A percentile compares a stretch with the other conserved stretches of the same genome.
These are phyloP conservation scores for Rhodomyrtus tomentosa DNA, from an alignment of 345 rosid genomes.

Conservation along the genomic window DNA sequence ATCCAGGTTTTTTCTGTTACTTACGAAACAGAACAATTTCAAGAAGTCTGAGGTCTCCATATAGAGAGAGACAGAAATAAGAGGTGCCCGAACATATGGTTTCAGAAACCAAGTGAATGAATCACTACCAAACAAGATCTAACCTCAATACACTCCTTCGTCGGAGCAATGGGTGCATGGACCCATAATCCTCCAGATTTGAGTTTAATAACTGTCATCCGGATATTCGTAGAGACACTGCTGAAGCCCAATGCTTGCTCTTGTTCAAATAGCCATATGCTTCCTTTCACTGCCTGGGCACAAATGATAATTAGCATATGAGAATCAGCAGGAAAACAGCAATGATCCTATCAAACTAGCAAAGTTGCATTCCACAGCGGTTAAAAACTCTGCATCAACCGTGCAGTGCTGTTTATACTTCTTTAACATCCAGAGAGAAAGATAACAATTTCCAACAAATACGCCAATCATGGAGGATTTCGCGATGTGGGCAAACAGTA, in stretches of 20 bases:
- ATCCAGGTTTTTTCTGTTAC: neutral
- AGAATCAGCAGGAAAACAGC: neutral
- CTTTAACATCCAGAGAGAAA: neutral
- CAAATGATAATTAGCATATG: neutral
- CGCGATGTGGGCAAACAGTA: neutral
- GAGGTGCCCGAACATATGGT: neutral
- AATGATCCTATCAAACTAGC: neutral
- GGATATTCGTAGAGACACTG: constrained; percentile 84
- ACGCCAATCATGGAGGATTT: neutral
- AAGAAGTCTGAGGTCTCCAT: neutral
- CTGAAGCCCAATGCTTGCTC: constrained; percentile 98
- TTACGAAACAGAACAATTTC: neutral
- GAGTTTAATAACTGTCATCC: constrained; percentile 94
- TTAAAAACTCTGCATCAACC: neutral
- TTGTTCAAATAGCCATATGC: constrained; percentile 95
- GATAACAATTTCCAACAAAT: neutral
- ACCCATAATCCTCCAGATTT: constrained; percentile 98
- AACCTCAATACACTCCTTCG: constrained; percentile 89
- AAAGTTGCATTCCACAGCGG: neutral
- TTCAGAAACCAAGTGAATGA: neutral
- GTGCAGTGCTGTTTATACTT: neutral
- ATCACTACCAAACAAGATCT: neutral
- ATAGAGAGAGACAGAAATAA: neutral
- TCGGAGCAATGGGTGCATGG: constrained; percentile 99
- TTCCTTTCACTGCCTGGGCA: constrained; percentile 67